Evolutionary conservation across 169 alveolate genomes (phyloP).

Genomic region (Cryptosporidium felis): DNA sequence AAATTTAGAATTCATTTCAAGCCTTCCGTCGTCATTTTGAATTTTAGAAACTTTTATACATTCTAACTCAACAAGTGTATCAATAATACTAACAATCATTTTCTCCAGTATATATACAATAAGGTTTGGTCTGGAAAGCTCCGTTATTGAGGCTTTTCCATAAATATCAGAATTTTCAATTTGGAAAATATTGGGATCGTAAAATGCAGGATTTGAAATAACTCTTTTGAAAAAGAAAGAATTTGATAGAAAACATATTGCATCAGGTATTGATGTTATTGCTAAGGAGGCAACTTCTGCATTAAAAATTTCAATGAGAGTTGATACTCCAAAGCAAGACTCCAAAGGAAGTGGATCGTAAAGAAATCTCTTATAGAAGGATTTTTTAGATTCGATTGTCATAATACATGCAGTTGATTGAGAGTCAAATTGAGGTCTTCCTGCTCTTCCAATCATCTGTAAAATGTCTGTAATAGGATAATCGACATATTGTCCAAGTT

Average conservation of each 20-base stretch:
- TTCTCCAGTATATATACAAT: conserved; percentile 72
- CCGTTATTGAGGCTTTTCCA: conserved; percentile 20
- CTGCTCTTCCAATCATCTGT: conserved; percentile 99
- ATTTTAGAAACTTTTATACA: conserved; percentile 72
- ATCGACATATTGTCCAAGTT: conserved; percentile 89
- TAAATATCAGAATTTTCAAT: conserved; percentile 38
- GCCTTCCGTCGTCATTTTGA: conserved; percentile 36
- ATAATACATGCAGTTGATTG: conserved; percentile 95
- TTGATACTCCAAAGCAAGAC: conserved; percentile 87
- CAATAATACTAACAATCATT: conserved; percentile 42
- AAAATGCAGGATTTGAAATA: conserved; percentile 79
- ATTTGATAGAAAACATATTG: conserved; percentile 83
- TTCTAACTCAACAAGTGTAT: conserved; percentile 41
- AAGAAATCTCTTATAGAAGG: conserved; percentile 95
- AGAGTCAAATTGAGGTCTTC: conserved; percentile 97
- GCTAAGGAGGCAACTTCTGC: conserved; percentile 98
- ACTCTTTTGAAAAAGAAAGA: conserved; percentile 86
- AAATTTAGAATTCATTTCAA: neutral
- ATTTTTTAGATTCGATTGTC: conserved; percentile 94
- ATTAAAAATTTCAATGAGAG: conserved; percentile 94
- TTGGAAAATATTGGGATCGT: conserved; percentile 73
- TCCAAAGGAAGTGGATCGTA: conserved; percentile 99
- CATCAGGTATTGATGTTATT: conserved; percentile 81
- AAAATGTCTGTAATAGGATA: conserved; percentile 94
- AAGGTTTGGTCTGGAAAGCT: conserved; percentile 29